Evolutionary conservation across 441 rosid species (phyloP).

Genomic region (Viola pubescens): DNA sequence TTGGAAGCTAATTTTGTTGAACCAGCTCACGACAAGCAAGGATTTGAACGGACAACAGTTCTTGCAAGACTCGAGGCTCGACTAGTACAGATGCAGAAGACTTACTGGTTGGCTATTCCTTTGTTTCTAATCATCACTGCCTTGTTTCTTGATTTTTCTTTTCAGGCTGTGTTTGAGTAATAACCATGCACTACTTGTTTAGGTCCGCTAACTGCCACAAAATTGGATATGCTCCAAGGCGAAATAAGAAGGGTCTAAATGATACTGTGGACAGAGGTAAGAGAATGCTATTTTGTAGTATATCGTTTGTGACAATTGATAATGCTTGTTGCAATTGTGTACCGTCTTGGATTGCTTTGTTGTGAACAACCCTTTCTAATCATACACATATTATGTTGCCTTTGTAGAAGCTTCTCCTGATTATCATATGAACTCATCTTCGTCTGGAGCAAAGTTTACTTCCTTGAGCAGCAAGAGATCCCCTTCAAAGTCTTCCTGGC

Average conservation of each 20-base stretch:
- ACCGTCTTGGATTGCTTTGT: slow-evolving; percentile 5
- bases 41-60: slow-evolving; percentile 75
- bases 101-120: slow-evolving; percentile 56
- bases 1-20: slow-evolving; percentile 90
- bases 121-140: neutral
- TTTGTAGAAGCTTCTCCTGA: slow-evolving; percentile 47
- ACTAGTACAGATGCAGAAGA: slow-evolving; percentile 74
- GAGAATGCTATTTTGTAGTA: slow-evolving; percentile 1
- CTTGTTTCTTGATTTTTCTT: slow-evolving; percentile 5
- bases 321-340: neutral
- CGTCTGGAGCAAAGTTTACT: slow-evolving; percentile 25
- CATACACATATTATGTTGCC: slow-evolving; percentile 15
- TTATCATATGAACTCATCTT: slow-evolving; percentile 16
- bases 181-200: slow-evolving; percentile 19
- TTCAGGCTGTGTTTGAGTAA: slow-evolving; percentile 1
- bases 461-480: slow-evolving; percentile 24
- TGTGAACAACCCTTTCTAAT: neutral
- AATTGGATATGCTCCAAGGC: slow-evolving; percentile 68
- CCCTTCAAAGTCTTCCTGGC: slow-evolving; percentile 23
- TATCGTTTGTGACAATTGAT: neutral
- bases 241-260: slow-evolving; percentile 31
- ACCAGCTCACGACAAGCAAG: slow-evolving; percentile 94
- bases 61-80: slow-evolving; percentile 62
- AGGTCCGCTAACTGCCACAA: slow-evolving; percentile 57
- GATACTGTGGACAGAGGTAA: slow-evolving; percentile 44